Evolutionary conservation across 1,284 basidiomycete genomes (phyloP), one percentile per base, ranked within the genome.

Genomic region (Meira miltonrushii): DNA sequence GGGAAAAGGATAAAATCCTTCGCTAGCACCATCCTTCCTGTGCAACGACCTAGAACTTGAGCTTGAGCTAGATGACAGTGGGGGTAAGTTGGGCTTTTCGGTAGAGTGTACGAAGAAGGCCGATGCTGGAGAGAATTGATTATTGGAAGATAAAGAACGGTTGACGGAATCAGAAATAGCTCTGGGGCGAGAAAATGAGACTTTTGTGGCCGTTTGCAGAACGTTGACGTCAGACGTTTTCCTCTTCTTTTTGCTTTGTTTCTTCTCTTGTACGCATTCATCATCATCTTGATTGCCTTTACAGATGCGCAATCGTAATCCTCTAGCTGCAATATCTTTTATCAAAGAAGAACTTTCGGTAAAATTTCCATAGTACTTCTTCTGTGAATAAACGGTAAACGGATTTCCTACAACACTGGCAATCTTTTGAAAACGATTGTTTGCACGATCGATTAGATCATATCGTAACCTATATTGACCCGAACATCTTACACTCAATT

Each of bases 401-500:
- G 57, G 25, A 11, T 59, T 39, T n/a, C 53, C 38, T 19, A 39
- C 58, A 48, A 59, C 41, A 17, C 21, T 46, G 21, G 57, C 37
- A 9, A 59, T 33, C 12, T n/a, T 12, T 12, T 8, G 39, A 40
- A 59, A 59, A 9, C 2, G 38, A 2, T 2, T n/a, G 10, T 17
- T 25, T 10, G 28, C 17, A 1, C 58, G 58, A 33, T 59, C 58
- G 10, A 59, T 62, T 12, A 71, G 55, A 51, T 71, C 69, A 54
- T 69, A 66, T 2, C 67, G 59, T n/a, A 71, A 38, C 4, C 67
- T 60, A 54, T 65, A 71, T 11, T 63, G 17, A 48, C 69, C 69
- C 3, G 57, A 51, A 15, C 55, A 57, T 40, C 67, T 65, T 2
- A 71, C 62, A 12, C 67, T 63, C 41, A 71, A 61, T 57, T 71